These are phyloP conservation scores for Hansenula sp. DNA, from an alignment of 1,139 yeast species.

Conservation along the genomic window DNA sequence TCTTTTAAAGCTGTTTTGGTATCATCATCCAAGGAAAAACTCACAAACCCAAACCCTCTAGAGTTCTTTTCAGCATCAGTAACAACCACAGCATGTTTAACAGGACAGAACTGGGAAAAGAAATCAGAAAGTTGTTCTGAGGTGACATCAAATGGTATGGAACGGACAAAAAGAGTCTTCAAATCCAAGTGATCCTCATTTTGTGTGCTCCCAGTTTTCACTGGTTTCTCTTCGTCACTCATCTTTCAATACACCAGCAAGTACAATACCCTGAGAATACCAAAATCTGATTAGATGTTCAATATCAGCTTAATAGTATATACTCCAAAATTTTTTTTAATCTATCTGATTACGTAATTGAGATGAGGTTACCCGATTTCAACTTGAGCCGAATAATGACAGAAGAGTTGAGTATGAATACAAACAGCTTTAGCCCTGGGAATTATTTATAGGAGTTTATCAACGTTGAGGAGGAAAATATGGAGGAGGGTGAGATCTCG, in stretches of 20 bases:
- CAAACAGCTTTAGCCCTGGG: too few relatives aligned
- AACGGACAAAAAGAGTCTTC: slow-evolving; percentile 76
- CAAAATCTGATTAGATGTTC: neutral
- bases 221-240: slow-evolving; percentile 3
- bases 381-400: neutral
- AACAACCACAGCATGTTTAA: slow-evolving; percentile 91
- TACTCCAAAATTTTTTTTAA: neutral
- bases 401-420: neutral
- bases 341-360: neutral
- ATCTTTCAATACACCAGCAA: neutral
- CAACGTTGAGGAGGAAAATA: too few relatives aligned
- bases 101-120: slow-evolving; percentile 91
- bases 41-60: slow-evolving; percentile 94
- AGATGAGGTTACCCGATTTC: slow-evolving; percentile 1
- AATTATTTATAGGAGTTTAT: too few relatives aligned
- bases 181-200: slow-evolving; percentile 29
- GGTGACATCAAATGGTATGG: slow-evolving; percentile 77
- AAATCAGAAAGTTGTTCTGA: slow-evolving; percentile 76
- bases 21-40: slow-evolving; percentile 83
- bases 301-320: neutral
- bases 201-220: neutral
- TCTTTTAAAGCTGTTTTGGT: slow-evolving; percentile 70
- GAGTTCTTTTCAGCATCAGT: slow-evolving; percentile 68
- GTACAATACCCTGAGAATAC: too few relatives aligned
- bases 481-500: neutral